Evolutionary conservation across 805 yeast genomes (phyloP).

Genomic region (Myxozyma monticola): DNA sequence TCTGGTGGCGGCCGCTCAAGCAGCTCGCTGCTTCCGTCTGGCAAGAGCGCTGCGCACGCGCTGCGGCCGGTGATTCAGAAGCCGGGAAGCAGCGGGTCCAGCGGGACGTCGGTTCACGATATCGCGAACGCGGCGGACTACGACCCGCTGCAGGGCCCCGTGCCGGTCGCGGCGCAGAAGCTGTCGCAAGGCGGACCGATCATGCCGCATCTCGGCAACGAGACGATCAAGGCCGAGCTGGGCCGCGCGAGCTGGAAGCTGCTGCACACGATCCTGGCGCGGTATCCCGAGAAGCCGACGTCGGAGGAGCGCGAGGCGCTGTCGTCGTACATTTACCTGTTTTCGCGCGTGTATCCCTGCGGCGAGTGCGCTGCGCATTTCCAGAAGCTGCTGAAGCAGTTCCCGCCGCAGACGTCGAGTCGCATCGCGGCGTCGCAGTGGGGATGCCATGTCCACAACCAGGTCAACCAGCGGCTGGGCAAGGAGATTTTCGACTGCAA

Average conservation of each 20-base stretch:
- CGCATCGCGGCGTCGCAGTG: constrained; percentile 84
- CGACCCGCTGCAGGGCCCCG: constrained; percentile 28
- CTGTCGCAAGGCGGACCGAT: constrained; percentile 49
- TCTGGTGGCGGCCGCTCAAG: constrained; percentile 1
- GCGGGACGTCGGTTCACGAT: constrained; percentile 7
- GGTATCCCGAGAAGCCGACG: constrained; percentile 85
- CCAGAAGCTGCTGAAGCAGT: constrained; percentile 60
- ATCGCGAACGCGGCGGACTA: constrained; percentile 31
- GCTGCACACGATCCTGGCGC: constrained; percentile 86
- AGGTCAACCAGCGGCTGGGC: constrained; percentile 70
- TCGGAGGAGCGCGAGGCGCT: constrained; percentile 63
- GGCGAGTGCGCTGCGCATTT: constrained; percentile 97
- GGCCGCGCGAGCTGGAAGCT: constrained; percentile 92
- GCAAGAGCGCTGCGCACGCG: neutral
- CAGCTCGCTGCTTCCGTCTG: neutral
- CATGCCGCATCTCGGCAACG: constrained; percentile 95
- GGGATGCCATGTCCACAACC: constrained; percentile 93
- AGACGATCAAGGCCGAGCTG: constrained; percentile 73
- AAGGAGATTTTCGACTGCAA: constrained; percentile 83
- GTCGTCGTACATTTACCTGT: constrained; percentile 61
- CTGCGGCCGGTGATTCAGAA: neutral
- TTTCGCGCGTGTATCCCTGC: constrained; percentile 93
- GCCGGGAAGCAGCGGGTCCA: neutral
- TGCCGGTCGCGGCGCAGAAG: constrained; percentile 29
- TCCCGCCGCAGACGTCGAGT: constrained; percentile 80